Evolutionary conservation across 1,139 yeast species (phyloP).

Genomic region (Petasospora rhodanensis): DNA sequence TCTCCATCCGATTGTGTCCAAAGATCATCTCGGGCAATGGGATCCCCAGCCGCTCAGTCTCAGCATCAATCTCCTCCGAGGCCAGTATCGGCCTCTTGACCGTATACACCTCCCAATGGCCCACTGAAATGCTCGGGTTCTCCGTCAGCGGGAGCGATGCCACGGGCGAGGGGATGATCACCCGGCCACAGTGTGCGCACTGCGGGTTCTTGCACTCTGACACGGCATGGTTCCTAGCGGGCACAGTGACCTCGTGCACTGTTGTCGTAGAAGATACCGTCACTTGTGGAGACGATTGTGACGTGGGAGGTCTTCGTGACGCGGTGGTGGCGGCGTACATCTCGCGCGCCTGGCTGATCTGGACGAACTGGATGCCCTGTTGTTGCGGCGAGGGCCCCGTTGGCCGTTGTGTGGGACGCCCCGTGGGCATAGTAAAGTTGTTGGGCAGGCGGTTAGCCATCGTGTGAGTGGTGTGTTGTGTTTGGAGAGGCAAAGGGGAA

Average conservation of each 20-base stretch:
- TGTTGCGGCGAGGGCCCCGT: slow-evolving; percentile 5
- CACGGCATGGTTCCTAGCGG: slow-evolving; percentile 23
- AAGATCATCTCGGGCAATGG: slow-evolving; percentile 98
- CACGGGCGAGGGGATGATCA: slow-evolving; percentile 69
- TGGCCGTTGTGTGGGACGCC: slow-evolving; percentile 11
- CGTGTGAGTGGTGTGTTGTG: slow-evolving; percentile 1
- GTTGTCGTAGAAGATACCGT: neutral
- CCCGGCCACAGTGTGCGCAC: slow-evolving; percentile 63
- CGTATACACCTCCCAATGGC: slow-evolving; percentile 75
- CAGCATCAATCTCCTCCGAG: slow-evolving; percentile 68
- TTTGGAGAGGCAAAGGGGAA: no score
- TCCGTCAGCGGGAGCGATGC: slow-evolving; percentile 60
- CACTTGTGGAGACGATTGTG: neutral
- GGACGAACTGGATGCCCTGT: slow-evolving; percentile 50
- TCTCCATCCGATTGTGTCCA: slow-evolving; percentile 73
- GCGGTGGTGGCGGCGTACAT: slow-evolving; percentile 42
- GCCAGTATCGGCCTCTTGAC: slow-evolving; percentile 72
- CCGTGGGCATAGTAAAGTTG: slow-evolving; percentile 10
- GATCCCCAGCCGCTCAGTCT: slow-evolving; percentile 52
- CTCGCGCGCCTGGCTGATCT: slow-evolving; percentile 59
- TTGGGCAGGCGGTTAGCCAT: slow-evolving; percentile 1
- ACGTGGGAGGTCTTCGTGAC: slow-evolving; percentile 32
- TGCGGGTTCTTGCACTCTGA: slow-evolving; percentile 35
- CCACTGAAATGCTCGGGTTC: slow-evolving; percentile 59
- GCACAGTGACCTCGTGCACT: slow-evolving; percentile 17